These are phyloP conservation scores for Auricularia sp. DNA, from an alignment of 768 basidiomycete species.

Conservation along the genomic window DNA sequence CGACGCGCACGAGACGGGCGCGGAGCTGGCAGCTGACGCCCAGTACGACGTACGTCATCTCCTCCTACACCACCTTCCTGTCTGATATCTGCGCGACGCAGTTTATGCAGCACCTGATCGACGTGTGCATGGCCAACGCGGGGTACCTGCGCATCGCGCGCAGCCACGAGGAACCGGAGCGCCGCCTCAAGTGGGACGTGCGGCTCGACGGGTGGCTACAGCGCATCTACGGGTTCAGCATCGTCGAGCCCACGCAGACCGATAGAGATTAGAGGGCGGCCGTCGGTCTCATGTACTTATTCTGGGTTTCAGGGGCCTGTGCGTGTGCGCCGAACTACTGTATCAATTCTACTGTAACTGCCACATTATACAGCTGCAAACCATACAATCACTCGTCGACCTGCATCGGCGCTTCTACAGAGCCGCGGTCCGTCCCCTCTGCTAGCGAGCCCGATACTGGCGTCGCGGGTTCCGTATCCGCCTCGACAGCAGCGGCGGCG, in stretches of 20 bases:
- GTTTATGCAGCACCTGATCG: neutral
- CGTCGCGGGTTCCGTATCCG: neutral
- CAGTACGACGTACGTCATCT: neutral
- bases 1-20: neutral
- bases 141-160: neutral
- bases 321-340: too few relatives aligned
- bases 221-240: neutral
- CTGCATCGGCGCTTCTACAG: neutral
- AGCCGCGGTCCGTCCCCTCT: neutral
- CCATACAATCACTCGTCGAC: neutral
- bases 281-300: neutral
- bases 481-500: slow-evolving; percentile 6
- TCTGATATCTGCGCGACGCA: neutral
- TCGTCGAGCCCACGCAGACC: neutral
- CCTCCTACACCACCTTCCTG: neutral
- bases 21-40: neutral
- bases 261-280: neutral
- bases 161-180: neutral
- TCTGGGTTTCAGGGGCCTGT: neutral
- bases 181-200: neutral
- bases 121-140: neutral
- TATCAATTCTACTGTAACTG: neutral
- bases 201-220: neutral
- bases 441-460: neutral
- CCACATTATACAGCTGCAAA: neutral